Base-by-base conservation (phyloP, 352 stramenopile species). In the Phytophthora boehmeriae region DNA sequence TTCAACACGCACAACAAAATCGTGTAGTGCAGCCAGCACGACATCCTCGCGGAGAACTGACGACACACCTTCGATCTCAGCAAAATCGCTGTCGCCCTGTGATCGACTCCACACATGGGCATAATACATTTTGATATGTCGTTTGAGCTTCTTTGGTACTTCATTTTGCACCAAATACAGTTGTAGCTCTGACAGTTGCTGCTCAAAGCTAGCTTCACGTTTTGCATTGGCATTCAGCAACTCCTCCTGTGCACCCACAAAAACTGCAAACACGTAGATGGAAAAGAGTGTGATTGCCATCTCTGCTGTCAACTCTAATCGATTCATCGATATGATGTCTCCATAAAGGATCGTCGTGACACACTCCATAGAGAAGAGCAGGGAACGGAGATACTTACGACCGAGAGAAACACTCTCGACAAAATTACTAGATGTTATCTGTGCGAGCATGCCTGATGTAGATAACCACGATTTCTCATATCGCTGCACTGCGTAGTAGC, bases 401-500 rank as follows among this genome's bases (percentile, higher is more conserved):
- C 38, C 16, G n/a, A 44, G 38, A 19, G 38, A 22, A 17, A 44
- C 38, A 17, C n/a, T 19, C 2, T 44, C 38, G 16, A 44, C 13
- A 44, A 44, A 22, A 17, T 22, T 9, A 20, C n/a, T 44, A 3
- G 14, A 55, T 42, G 23, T 63, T 46, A 9, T n/a, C n/a, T n/a
- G n/a, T n/a, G 63, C 43, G 13, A 86, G 72, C 79, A 86, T 83
- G 6, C 77, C 79, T 0, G 67, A 53, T 14, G 67, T 74, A 20
- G 77, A 80, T 9, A 87, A 54, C 79, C 79, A 87, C 45, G 79
- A 89, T 14, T 61, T 54, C 1, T 44, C n/a, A 48, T 77, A 86
- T 17, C 50, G 41, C 6, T 78, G 25, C 13, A 68, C 64, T 13
- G 55, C 55, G 19, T 71, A 64, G 51, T 82, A 65, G 32, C 75